phyloP scores from a whole-genome alignment of 2,329 filamentous ascomycete species.

The Colletotrichum nymphaeae region DNA sequence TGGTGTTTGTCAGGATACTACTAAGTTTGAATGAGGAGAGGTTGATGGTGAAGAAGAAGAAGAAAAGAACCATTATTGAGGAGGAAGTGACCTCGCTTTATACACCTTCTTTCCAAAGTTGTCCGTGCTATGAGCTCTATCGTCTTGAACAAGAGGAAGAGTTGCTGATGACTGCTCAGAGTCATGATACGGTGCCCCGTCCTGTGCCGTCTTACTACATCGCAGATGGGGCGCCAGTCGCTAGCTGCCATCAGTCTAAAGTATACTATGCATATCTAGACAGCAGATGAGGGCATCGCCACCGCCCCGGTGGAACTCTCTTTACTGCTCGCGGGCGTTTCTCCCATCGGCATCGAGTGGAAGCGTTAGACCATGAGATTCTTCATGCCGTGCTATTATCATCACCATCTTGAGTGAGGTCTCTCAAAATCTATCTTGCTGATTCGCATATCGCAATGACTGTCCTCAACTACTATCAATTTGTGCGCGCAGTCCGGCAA shows the following conservation, averaged over 20 bases:
- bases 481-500: not conserved
- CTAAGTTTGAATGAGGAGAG: not conserved
- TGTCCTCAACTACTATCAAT: not conserved
- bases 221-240: not conserved
- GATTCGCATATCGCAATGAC: not conserved
- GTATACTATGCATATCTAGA: not conserved
- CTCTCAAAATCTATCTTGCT: not conserved
- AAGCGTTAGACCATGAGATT: not conserved
- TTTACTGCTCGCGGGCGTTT: too few species aligned
- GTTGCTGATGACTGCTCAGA: not conserved
- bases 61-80: not conserved
- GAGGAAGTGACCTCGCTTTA: slow-evolving; percentile 2
- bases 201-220: not conserved
- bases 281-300: too few species aligned
- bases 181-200: not conserved
- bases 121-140: not conserved
- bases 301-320: too few species aligned
- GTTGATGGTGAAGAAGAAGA: not conserved
- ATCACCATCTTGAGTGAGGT: not conserved
- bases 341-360: too few species aligned
- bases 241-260: not conserved
- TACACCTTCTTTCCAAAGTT: not conserved
- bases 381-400: not conserved
- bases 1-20: not conserved
- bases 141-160: not conserved